Percentiles rank a stretch among this genome's conserved stretches.
Conservation (phyloP, 305 asterid genomes). For the Fraxinus greggii region DNA sequence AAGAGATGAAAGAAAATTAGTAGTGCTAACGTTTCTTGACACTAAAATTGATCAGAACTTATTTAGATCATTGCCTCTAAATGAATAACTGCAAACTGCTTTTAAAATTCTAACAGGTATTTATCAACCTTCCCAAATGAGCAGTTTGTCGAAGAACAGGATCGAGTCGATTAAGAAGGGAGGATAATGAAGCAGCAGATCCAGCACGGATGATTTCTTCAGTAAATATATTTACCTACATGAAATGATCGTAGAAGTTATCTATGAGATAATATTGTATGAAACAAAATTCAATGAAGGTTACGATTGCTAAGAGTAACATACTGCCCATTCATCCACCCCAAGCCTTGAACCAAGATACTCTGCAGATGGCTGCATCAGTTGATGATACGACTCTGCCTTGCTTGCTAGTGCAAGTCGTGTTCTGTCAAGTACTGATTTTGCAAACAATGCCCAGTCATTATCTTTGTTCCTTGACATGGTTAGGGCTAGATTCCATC, state of each 20-base stretch:
- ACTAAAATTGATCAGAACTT: constrained; percentile 7
- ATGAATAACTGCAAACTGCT: constrained; percentile 1
- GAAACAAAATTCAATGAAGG: constrained; percentile 9
- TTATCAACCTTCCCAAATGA: constrained; percentile 81
- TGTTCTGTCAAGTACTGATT: constrained; percentile 91
- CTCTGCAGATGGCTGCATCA: constrained; percentile 98
- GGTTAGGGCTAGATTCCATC: constrained; percentile 78
- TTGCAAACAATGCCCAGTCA: constrained; percentile 91
- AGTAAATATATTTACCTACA: constrained; percentile 88
- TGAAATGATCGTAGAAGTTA: constrained; percentile 22
- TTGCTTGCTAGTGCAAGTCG: constrained; percentile 91
- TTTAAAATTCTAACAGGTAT: background rate
- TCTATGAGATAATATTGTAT: constrained; percentile 14
- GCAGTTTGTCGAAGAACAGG: constrained; percentile 94
- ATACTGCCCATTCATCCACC: constrained; percentile 88
- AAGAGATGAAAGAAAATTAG: constrained; percentile 5
- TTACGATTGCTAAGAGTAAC: constrained; percentile 29
- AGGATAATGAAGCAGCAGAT: constrained; percentile 94
- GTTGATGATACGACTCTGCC: constrained; percentile 81
- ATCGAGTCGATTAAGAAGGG: constrained; percentile 94
- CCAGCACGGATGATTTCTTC: constrained; percentile 98
- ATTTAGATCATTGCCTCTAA: constrained; percentile 14
- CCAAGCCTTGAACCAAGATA: constrained; percentile 89
- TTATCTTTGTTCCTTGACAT: constrained; percentile 62
- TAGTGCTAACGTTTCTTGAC: constrained; percentile 14